phyloP scores from a whole-genome alignment of 495 filamentous ascomycete genomes.

The Hypoxylon fuscum region DNA sequence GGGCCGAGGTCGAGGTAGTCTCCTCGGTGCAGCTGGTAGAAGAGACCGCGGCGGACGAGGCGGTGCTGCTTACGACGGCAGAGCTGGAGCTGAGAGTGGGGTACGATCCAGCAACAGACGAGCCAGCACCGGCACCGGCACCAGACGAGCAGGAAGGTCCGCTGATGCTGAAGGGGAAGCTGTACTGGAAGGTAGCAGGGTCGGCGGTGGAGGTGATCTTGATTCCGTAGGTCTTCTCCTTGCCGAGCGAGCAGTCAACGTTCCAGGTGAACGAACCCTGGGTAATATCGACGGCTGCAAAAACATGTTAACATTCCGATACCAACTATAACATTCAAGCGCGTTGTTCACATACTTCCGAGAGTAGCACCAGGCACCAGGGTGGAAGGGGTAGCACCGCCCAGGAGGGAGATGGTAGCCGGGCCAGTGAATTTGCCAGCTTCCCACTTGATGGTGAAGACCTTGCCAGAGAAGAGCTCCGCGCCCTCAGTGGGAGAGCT shows the following conservation, averaged over 20 bases:
- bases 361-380: constrained; percentile 45
- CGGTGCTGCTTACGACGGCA: constrained; percentile 8
- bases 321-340: background rate
- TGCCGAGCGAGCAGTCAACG: constrained; percentile 50
- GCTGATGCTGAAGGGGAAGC: constrained; percentile 58
- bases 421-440: constrained; percentile 37
- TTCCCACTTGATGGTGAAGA: constrained; percentile 46
- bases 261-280: constrained; percentile 48
- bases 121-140: background rate
- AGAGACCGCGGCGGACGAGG: background rate
- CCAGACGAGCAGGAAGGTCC: constrained; percentile 35
- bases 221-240: constrained; percentile 54
- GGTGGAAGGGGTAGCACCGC: constrained; percentile 43
- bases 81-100: constrained; percentile 12
- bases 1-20: constrained; percentile 6
- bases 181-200: constrained; percentile 57
- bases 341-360: constrained; percentile 47
- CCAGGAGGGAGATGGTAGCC: constrained; percentile 52
- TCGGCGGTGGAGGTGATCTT: constrained; percentile 50
- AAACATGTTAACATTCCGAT: constrained; percentile 19
- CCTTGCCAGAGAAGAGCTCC: constrained; percentile 51
- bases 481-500: constrained; percentile 45
- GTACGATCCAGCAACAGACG: constrained; percentile 3
- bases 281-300: constrained; percentile 42
- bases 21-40: too few species aligned